These are phyloP conservation scores for Vigna trinervia DNA, from an alignment of 306 rosid species.

Conservation along the genomic window DNA sequence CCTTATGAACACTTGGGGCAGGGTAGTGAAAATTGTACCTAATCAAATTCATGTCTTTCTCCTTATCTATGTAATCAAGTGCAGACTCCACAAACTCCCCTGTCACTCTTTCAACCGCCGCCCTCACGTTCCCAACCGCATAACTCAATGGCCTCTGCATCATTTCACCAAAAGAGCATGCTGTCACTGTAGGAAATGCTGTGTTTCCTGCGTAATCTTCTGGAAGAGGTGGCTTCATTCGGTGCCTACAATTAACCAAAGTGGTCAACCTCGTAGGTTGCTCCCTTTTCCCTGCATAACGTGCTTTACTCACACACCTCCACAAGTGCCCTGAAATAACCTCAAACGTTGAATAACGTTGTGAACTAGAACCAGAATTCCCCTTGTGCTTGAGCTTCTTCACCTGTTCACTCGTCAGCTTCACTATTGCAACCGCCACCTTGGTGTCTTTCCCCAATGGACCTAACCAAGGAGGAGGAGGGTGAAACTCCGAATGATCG, in stretches of 20 bases:
- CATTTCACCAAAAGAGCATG: conserved; percentile 20
- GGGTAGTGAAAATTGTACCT: conserved; percentile 47
- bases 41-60: conserved; percentile 28
- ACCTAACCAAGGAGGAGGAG: conserved; percentile 43
- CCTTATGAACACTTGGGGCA: background rate
- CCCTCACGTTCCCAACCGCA: conserved; percentile 15
- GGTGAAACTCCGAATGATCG: conserved; percentile 25
- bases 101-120: conserved; percentile 34
- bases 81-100: conserved; percentile 42
- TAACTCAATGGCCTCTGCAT: conserved; percentile 34
- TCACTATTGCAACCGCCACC: conserved; percentile 6
- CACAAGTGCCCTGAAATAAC: conserved; percentile 49
- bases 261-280: conserved; percentile 47
- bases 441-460: background rate
- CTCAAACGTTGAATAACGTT: conserved; percentile 47
- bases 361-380: background rate
- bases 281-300: conserved; percentile 8
- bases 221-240: conserved; percentile 44
- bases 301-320: conserved; percentile 49
- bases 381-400: conserved; percentile 13
- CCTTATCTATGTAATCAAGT: conserved; percentile 25
- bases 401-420: conserved; percentile 34
- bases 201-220: conserved; percentile 38
- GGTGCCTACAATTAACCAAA: conserved; percentile 41
- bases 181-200: conserved; percentile 41